phyloP scores from a whole-genome alignment of 2,329 filamentous ascomycete species.

The Stachybotrys elegans region DNA sequence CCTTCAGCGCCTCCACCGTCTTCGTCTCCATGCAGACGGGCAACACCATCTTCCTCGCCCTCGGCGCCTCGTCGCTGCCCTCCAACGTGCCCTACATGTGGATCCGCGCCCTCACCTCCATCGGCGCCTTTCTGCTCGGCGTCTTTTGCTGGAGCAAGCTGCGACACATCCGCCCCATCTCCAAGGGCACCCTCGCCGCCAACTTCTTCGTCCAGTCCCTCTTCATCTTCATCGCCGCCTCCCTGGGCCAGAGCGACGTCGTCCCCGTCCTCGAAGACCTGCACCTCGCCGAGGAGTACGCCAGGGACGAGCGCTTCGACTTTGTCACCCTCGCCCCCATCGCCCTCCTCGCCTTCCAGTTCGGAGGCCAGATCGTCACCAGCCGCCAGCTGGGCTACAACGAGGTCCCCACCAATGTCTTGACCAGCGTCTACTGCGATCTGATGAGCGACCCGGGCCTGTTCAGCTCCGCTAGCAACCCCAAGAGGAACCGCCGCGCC shows the following conservation, averaged over 20 bases:
- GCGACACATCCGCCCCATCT: slow-evolving; percentile 16
- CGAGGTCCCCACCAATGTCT: slow-evolving; percentile 49
- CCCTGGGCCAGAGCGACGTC: slow-evolving; percentile 40
- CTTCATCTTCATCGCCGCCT: slow-evolving; percentile 47
- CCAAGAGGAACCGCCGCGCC: slow-evolving; percentile 44
- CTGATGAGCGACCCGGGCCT: slow-evolving; percentile 45
- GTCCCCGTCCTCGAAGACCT: slow-evolving; percentile 5
- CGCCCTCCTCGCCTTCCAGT: slow-evolving; percentile 46
- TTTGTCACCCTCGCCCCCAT: slow-evolving; percentile 35
- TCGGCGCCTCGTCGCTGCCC: slow-evolving; percentile 50
- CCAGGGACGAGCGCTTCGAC: slow-evolving; percentile 7
- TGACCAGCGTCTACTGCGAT: slow-evolving; percentile 51
- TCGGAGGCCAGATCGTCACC: slow-evolving; percentile 47
- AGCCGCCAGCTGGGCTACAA: slow-evolving; percentile 45
- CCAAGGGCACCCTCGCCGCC: slow-evolving; percentile 31
- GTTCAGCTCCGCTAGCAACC: slow-evolving; percentile 37
- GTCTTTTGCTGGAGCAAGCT: slow-evolving; percentile 40
- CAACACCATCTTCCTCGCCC: slow-evolving; percentile 59
- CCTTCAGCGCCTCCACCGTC: slow-evolving; percentile 29
- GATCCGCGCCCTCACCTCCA: slow-evolving; percentile 44
- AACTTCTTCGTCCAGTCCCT: slow-evolving; percentile 49
- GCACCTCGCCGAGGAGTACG: neutral
- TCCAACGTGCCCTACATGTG: slow-evolving; percentile 44
- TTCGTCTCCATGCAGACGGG: slow-evolving; percentile 39
- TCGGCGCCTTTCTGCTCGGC: slow-evolving; percentile 47